Percentiles rank a stretch among this genome's conserved stretches.
Conservation (phyloP, 441 rosid species). For the Eutrema salsugineum region DNA sequence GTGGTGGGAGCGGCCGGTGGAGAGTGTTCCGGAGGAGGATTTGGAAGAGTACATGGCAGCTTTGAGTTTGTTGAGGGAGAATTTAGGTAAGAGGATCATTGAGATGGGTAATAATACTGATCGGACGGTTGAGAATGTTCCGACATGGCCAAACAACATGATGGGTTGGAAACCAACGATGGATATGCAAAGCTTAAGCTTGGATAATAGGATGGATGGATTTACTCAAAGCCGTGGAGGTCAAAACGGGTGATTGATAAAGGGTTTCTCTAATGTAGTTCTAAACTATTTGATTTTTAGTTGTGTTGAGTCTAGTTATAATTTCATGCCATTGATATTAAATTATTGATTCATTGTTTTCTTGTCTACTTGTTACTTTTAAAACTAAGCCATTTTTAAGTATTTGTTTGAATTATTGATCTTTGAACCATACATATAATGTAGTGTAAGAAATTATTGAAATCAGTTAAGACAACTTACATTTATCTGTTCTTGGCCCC, state of each 20-base stretch:
- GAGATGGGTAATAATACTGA: constrained; percentile 9
- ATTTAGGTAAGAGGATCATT: constrained; percentile 12
- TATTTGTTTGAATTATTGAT: neutral
- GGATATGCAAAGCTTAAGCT: constrained; percentile 8
- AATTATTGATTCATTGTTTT: neutral
- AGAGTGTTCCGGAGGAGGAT: constrained; percentile 30
- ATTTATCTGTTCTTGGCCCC: neutral
- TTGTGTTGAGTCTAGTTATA: neutral
- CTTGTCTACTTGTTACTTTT: neutral
- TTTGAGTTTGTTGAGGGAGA: constrained; percentile 18
- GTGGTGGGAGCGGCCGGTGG: constrained; percentile 33
- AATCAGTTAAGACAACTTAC: neutral
- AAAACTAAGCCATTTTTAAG: neutral
- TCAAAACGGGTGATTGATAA: neutral
- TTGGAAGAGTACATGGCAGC: constrained; percentile 16
- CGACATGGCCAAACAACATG: constrained; percentile 19
- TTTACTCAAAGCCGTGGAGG: neutral
- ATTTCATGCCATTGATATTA: neutral
- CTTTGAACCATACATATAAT: neutral
- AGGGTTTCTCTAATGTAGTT: neutral
- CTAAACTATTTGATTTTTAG: neutral
- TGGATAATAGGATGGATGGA: constrained; percentile 8
- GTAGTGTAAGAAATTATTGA: neutral
- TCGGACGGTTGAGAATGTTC: constrained; percentile 3
- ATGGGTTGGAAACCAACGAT: constrained; percentile 17